Conservation (phyloP, 75 land plant species). For the Picea glauca region DNA sequence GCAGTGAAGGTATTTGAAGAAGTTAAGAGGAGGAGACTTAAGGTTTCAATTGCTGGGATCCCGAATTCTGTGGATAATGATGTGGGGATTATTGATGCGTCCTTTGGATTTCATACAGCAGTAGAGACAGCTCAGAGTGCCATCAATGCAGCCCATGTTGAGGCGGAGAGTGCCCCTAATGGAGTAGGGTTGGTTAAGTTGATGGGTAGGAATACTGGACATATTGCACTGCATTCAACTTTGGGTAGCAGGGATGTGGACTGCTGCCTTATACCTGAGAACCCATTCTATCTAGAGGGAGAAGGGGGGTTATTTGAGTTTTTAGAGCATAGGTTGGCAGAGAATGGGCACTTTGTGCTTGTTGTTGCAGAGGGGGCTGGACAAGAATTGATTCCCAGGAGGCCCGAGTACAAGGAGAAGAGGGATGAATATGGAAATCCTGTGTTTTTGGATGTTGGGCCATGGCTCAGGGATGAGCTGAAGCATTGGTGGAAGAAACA, state of each 20-base stretch:
- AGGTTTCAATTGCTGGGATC: slow-evolving; percentile 48
- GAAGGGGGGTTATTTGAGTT: slow-evolving; percentile 68
- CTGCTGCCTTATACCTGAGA: slow-evolving; percentile 73
- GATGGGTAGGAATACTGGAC: slow-evolving; percentile 86
- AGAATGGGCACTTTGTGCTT: slow-evolving; percentile 72
- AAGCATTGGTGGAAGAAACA: slow-evolving; percentile 69
- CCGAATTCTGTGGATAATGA: slow-evolving; percentile 91
- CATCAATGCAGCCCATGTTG: slow-evolving; percentile 63
- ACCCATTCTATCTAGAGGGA: slow-evolving; percentile 56
- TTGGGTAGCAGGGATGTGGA: slow-evolving; percentile 80
- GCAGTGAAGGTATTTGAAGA: slow-evolving; percentile 68
- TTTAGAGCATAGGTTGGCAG: slow-evolving; percentile 44
- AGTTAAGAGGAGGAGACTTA: slow-evolving; percentile 36
- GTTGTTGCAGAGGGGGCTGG: slow-evolving; percentile 87
- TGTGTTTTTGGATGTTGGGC: slow-evolving; percentile 59
- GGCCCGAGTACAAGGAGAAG: slow-evolving; percentile 27
- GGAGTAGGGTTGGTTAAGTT: slow-evolving; percentile 80
- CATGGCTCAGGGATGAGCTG: slow-evolving; percentile 60
- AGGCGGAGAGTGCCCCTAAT: slow-evolving; percentile 78
- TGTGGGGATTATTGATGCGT: slow-evolving; percentile 74
- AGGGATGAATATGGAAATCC: slow-evolving; percentile 73
- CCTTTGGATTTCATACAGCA: slow-evolving; percentile 84
- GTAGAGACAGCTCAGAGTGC: slow-evolving; percentile 76
- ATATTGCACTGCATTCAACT: slow-evolving; percentile 73
- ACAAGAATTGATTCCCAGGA: slow-evolving; percentile 61